These are phyloP conservation scores for Comarum palustre DNA, from an alignment of 306 rosid species.

Conservation along the genomic window DNA sequence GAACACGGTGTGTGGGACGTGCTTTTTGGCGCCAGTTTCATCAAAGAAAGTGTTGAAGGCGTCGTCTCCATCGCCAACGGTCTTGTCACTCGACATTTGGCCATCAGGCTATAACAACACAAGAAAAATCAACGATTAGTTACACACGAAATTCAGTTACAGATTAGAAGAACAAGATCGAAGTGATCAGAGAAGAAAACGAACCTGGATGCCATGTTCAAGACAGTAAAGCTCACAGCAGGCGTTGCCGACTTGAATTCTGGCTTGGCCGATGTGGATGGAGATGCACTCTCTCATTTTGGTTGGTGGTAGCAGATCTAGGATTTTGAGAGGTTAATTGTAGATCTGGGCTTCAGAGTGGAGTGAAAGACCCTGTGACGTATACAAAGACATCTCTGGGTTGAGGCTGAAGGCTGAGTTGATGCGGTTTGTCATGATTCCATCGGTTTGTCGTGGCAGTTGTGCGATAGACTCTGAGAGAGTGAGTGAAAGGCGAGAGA, in stretches of 20 bases:
- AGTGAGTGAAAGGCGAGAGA: too few relatives aligned
- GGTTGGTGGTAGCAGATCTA: background rate
- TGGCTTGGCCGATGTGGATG: constrained; percentile 48
- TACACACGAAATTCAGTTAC: background rate
- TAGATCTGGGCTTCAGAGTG: constrained; percentile 1
- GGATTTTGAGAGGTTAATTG: background rate
- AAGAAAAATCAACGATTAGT: background rate
- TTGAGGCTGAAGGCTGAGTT: too few relatives aligned
- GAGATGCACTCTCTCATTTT: constrained; percentile 51
- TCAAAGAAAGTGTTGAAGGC: constrained; percentile 49
- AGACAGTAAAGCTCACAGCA: constrained; percentile 54
- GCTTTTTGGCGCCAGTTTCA: constrained; percentile 44
- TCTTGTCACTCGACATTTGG: constrained; percentile 44
- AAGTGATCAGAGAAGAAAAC: background rate
- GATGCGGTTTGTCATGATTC: too few relatives aligned
- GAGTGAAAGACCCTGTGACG: constrained; percentile 6
- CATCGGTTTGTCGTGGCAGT: too few relatives aligned
- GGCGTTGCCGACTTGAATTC: constrained; percentile 49
- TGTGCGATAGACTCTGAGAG: too few relatives aligned
- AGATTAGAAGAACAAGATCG: background rate
- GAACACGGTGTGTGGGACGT: constrained; percentile 40
- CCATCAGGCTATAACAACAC: constrained; percentile 54
- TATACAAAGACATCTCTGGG: constrained; percentile 34
- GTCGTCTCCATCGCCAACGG: constrained; percentile 48
- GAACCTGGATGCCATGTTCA: constrained; percentile 46